Evolutionary conservation across 352 stramenopile species (phyloP), one percentile per base, ranked within the genome.

Genomic region (Pythium utonaiense): DNA sequence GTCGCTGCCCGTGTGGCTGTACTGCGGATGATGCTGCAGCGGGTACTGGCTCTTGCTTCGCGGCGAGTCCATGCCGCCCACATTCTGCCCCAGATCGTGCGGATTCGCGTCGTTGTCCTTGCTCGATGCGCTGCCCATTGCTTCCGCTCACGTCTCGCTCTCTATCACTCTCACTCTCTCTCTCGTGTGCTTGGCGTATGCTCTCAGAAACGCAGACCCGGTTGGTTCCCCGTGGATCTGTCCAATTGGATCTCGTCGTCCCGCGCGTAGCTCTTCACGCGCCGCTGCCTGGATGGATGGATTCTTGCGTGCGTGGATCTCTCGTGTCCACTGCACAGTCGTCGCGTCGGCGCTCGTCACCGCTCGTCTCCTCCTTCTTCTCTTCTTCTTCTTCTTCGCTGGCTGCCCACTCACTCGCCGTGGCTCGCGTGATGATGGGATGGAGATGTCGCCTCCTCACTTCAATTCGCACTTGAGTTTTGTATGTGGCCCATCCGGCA

Each of bases 61-160:
- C 40, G 49, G 53, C 28, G 47, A 55, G 19, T 64, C 66, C 41
- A 68, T 61, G 64, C 57, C 57, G 60, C 73, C 78, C 40, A 72
- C 61, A 53, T 84, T 81, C 44, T 78, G 81, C 25, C 84, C 84
- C 40, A 94, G 67, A 40, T 92, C 83, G 44, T 80, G 79, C n/a
- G 78, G 84, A 62, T 92, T 89, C 45, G 77, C 70, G 57, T 94
- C 84, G 71, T 87, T 78, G 55, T 88, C 71, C 62, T 92, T 92
- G 66, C 84, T 94, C 31, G 78, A 91, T 24, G 82, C 82, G 77
- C 84, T 94, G 51, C 84, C 84, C 84, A 94, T 94, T 14, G 34
- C 40, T 31, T 24, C 16, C 8, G n/a, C 16, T 61, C 7, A 14
- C 38, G n/a, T 57, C 56, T n/a, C 8, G 25, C 16, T 22, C n/a